Conservation (phyloP, 352 stramenopile genomes). For the Phytophthora syringae region DNA sequence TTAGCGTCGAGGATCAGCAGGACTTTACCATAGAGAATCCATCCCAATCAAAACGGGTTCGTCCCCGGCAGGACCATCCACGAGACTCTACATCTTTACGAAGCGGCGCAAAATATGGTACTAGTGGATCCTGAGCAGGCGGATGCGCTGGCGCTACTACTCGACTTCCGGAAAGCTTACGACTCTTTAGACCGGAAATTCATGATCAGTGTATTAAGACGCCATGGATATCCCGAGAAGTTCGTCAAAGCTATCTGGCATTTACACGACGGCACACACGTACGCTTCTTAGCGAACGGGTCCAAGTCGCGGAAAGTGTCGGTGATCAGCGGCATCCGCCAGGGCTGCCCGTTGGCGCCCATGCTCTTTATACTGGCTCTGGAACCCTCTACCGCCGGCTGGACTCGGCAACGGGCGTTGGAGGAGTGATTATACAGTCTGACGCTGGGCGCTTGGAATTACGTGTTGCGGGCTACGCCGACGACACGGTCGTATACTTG, state of each 20-base stretch:
- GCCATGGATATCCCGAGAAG: too few species aligned
- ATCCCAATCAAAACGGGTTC: background rate
- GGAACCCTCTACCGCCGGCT: background rate
- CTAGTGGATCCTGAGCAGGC: background rate
- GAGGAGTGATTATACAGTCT: too few species aligned
- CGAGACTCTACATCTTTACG: background rate
- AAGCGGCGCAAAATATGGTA: background rate
- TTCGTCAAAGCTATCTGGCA: too few species aligned
- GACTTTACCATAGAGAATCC: too few species aligned
- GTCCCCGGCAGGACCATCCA: slow-evolving; percentile 1
- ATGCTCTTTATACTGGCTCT: slow-evolving; percentile 3
- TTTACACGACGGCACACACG: background rate
- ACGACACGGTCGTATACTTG: too few species aligned
- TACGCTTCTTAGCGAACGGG: background rate
- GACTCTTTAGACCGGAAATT: background rate
- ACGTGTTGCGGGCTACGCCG: too few species aligned
- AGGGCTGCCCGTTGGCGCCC: slow-evolving; percentile 1
- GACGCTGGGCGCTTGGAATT: too few species aligned
- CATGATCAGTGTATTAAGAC: background rate
- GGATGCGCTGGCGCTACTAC: background rate
- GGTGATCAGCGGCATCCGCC: background rate
- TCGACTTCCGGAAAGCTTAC: slow-evolving; percentile 2
- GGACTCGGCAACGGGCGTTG: background rate
- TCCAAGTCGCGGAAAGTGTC: background rate
- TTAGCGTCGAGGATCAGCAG: too few species aligned